These are phyloP conservation scores for Phylloboletellus chloephorus DNA, from an alignment of 1,284 basidiomycete genomes.

Conservation along the genomic window DNA sequence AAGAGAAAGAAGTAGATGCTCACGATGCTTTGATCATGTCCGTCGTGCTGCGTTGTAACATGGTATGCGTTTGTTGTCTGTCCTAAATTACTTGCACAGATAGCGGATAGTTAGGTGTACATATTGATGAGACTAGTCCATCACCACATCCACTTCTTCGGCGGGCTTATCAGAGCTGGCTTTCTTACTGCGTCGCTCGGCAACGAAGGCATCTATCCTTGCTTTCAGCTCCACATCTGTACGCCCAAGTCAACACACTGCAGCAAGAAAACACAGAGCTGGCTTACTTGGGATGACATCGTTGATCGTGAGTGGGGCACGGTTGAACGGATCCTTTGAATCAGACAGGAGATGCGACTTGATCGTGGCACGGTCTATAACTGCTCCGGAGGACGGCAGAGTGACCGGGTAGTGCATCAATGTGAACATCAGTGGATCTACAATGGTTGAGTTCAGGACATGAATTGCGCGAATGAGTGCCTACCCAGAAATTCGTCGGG, in stretches of 20 bases:
- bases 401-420: slow-evolving; percentile 96
- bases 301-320: slow-evolving; percentile 71
- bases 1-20: slow-evolving; percentile 31
- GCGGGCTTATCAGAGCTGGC: slow-evolving; percentile 17
- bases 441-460: slow-evolving; percentile 1
- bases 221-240: slow-evolving; percentile 57
- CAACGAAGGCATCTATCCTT: slow-evolving; percentile 57
- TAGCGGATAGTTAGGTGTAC: slow-evolving; percentile 6
- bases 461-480: slow-evolving; percentile 20
- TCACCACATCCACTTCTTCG: slow-evolving; percentile 34
- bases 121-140: slow-evolving; percentile 15
- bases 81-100: slow-evolving; percentile 8
- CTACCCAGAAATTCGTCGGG: slow-evolving; percentile 93
- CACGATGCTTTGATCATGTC: neutral
- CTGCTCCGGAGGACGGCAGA: slow-evolving; percentile 77
- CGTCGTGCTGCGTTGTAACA: slow-evolving; percentile 1
- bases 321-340: slow-evolving; percentile 87
- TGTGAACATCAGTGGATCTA: slow-evolving; percentile 90
- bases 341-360: slow-evolving; percentile 94
- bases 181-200: slow-evolving; percentile 42
- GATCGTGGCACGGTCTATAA: slow-evolving; percentile 90
- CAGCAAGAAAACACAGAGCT: neutral
- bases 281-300: slow-evolving; percentile 69
- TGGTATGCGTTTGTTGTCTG: neutral
- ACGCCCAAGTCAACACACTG: slow-evolving; percentile 8